Evolutionary conservation across 1,284 basidiomycete species (phyloP), one percentile per base, ranked within the genome.

Genomic region (Afroboletus lepidellus): DNA sequence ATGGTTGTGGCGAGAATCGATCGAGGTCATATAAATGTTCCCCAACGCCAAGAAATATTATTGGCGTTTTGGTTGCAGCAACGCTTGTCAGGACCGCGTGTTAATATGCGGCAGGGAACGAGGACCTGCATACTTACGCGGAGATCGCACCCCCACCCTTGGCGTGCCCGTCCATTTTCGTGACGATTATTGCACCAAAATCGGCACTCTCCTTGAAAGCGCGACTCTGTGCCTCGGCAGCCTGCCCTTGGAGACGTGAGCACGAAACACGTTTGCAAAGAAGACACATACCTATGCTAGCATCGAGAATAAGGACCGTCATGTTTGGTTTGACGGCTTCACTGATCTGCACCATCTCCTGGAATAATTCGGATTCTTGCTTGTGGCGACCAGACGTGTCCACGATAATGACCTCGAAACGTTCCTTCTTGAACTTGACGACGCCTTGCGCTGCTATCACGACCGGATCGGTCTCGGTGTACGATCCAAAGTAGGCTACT

Each of bases 61-160:
- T 99, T 0, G 97, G 96, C 15, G 97, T 99, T 67, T 92, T 89
- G 7, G 96, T 99, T 5, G 88, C 95, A n/a, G 96, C 97, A 38
- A 99, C 96, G 58, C 94, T 96, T 62, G 46, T 53, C 48, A 54
- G 39, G 51, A 45, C 21, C 50, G 29, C 18, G 12, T 50, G 58
- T 53, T 36, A 67, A 48, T 25, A 20, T 18, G 43, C 27, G n/a
- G 16, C 15, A 45, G 37, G 30, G 38, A 41, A n/a, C 11, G 46
- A 21, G 46, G 54, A 48, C 33, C 3, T 30, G 42, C 24, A 29
- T 30, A 79, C 91, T 59, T 72, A 95, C 94, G 96, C 96, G 43
- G 97, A 99, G 58, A 99, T 99, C 32, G 97, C 97, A 54, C 97
- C 97, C 72, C 97, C 97, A 60, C 97, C 97, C 71, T 98, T 99